Conservation (phyloP, 495 filamentous ascomycete species). For the Penicillium alfredii region DNA sequence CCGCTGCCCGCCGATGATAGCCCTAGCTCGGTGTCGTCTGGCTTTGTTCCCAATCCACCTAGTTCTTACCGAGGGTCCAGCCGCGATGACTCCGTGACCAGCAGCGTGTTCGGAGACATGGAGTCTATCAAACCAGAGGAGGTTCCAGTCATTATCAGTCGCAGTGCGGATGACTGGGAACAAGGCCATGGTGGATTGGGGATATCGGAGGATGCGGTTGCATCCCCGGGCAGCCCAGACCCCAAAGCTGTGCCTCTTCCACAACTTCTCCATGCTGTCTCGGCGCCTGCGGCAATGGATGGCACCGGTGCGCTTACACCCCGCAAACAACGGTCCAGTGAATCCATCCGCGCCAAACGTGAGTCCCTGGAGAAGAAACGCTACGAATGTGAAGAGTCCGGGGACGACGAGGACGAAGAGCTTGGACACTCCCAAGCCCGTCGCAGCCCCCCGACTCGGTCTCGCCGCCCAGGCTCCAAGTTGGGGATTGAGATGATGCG, state of each 20-base stretch:
- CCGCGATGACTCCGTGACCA: conserved; percentile 78
- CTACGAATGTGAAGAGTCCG: conserved; percentile 75
- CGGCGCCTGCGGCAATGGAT: conserved; percentile 62
- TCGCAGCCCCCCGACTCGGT: conserved; percentile 50
- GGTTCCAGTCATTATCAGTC: conserved; percentile 65
- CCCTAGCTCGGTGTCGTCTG: conserved; percentile 74
- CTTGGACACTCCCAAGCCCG: conserved; percentile 57
- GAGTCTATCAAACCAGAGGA: conserved; percentile 77
- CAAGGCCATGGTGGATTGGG: conserved; percentile 60
- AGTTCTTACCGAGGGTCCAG: conserved; percentile 72
- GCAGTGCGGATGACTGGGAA: conserved; percentile 69
- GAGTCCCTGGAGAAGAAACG: conserved; percentile 70
- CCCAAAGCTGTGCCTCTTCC: conserved; percentile 37
- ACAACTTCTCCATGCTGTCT: conserved; percentile 55
- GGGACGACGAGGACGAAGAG: conserved; percentile 91
- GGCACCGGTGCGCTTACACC: conserved; percentile 37
- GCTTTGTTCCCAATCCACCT: conserved; percentile 61
- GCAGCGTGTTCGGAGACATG: conserved; percentile 78
- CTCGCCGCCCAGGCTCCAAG: conserved; percentile 62
- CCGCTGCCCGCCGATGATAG: conserved; percentile 65
- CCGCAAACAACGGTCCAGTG: conserved; percentile 66
- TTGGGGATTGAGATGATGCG: conserved; percentile 94
- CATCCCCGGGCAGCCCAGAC: conserved; percentile 22
- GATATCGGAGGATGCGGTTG: conserved; percentile 49
- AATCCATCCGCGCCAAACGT: conserved; percentile 70